Evolutionary conservation across 768 basidiomycete genomes (phyloP).

Genomic region (Mrakia frigida): DNA sequence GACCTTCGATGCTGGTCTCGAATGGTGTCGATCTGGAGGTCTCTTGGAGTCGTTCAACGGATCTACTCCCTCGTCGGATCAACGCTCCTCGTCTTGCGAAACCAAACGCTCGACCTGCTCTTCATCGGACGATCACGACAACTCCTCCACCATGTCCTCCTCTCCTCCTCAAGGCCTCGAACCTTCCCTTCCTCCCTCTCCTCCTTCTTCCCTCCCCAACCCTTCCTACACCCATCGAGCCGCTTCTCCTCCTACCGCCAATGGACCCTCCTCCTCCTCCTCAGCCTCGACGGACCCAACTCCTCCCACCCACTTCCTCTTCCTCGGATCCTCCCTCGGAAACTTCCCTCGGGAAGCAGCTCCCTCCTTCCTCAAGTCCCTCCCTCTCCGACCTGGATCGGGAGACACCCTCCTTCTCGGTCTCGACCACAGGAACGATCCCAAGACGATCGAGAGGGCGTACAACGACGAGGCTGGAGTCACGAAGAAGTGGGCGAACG

Average conservation of each 20-base stretch:
- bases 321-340: conserved; percentile 85
- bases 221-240: conserved; percentile 8
- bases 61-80: background rate
- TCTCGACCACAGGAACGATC: conserved; percentile 76
- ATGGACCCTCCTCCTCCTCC: background rate
- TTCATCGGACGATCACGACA: background rate
- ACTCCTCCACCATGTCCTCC: conserved; percentile 1
- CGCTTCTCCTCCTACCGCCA: background rate
- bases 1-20: conserved; percentile 83
- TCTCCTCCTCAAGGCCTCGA: background rate
- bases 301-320: conserved; percentile 70
- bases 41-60: background rate
- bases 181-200: conserved; percentile 20
- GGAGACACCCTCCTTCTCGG: conserved; percentile 80
- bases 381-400: conserved; percentile 64
- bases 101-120: background rate
- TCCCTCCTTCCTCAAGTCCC: conserved; percentile 63
- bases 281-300: background rate
- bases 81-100: conserved; percentile 41
- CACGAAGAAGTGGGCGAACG: conserved; percentile 29
- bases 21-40: conserved; percentile 61
- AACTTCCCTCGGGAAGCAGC: conserved; percentile 75
- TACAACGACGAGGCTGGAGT: conserved; percentile 31
- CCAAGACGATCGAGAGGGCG: conserved; percentile 67
- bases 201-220: conserved; percentile 23